phyloP scores from a whole-genome alignment of 768 basidiomycete species.

The Hysterangium stoloniferum region DNA sequence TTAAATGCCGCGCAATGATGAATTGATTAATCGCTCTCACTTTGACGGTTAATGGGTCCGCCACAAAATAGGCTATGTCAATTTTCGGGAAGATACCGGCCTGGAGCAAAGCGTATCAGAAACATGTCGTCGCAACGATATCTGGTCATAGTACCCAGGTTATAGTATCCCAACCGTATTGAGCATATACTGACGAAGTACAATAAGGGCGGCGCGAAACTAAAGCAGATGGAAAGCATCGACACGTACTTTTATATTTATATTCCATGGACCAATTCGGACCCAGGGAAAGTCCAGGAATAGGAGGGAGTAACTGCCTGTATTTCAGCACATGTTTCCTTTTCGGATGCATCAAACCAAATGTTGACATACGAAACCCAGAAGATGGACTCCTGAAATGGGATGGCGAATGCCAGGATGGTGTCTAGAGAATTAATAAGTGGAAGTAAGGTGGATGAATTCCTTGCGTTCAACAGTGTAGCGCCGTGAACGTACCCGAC shows the following conservation, averaged over 20 bases:
- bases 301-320: neutral
- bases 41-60: slow-evolving; percentile 10
- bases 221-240: neutral
- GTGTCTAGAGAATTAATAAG: too few species aligned
- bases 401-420: slow-evolving; percentile 1
- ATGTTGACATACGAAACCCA: neutral
- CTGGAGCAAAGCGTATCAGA: too few species aligned
- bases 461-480: neutral
- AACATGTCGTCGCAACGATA: neutral
- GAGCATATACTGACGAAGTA: neutral
- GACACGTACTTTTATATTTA: neutral
- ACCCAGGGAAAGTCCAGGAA: neutral
- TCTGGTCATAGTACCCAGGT: neutral
- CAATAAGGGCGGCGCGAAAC: neutral
- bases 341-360: neutral
- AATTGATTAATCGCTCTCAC: too few species aligned
- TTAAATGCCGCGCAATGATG: neutral
- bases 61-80: neutral
- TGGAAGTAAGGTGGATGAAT: too few species aligned
- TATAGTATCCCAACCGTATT: neutral
- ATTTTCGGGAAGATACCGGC: neutral
- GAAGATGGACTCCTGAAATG: neutral
- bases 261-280: neutral
- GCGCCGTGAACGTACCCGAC: neutral
- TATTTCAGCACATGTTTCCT: neutral